A percentile compares a stretch with the other conserved stretches of the same genome.
Evolutionary conservation across 352 stramenopile species (phyloP).

Genomic region (Globisporangium recalcitrans): DNA sequence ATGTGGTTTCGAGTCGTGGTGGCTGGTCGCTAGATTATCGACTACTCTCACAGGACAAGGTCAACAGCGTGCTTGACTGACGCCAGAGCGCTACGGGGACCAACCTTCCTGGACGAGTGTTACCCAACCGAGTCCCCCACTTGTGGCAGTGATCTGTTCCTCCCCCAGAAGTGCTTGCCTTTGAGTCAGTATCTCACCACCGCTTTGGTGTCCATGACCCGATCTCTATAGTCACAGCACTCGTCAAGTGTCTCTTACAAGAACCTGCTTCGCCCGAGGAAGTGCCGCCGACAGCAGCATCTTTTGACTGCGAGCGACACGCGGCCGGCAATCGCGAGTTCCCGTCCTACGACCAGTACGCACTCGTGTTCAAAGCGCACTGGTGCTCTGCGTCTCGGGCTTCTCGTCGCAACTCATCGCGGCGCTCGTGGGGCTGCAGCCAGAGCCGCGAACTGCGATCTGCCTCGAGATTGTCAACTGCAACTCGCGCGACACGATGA

Average conservation of each 20-base stretch:
- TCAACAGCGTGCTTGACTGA: not conserved
- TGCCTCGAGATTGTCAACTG: slow-evolving; percentile 33
- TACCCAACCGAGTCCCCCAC: not conserved
- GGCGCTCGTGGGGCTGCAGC: slow-evolving; percentile 45
- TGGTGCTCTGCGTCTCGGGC: slow-evolving; percentile 52
- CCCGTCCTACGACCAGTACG: slow-evolving; percentile 62
- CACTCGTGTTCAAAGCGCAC: slow-evolving; percentile 49
- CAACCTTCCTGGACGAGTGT: not conserved
- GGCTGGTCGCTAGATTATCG: no score
- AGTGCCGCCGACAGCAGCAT: not conserved
- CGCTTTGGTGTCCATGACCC: not conserved
- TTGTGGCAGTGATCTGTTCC: no score
- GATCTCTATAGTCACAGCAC: slow-evolving; percentile 25
- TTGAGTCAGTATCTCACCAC: slow-evolving; percentile 1
- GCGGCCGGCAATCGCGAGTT: slow-evolving; percentile 20
- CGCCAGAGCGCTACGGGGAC: not conserved
- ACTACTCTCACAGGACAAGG: not conserved
- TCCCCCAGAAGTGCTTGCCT: no score
- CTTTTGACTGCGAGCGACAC: slow-evolving; percentile 11
- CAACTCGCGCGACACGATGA: slow-evolving; percentile 58
- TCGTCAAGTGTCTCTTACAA: slow-evolving; percentile 49
- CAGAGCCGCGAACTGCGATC: slow-evolving; percentile 21
- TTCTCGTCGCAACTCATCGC: slow-evolving; percentile 62
- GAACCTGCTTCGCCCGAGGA: slow-evolving; percentile 14
- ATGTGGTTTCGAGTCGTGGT: no score